A percentile compares a stretch with the other conserved stretches of the same genome.
Evolutionary conservation across 108 stramenopile species (phyloP).

Genomic region (Aurantiochytrium sp.): DNA sequence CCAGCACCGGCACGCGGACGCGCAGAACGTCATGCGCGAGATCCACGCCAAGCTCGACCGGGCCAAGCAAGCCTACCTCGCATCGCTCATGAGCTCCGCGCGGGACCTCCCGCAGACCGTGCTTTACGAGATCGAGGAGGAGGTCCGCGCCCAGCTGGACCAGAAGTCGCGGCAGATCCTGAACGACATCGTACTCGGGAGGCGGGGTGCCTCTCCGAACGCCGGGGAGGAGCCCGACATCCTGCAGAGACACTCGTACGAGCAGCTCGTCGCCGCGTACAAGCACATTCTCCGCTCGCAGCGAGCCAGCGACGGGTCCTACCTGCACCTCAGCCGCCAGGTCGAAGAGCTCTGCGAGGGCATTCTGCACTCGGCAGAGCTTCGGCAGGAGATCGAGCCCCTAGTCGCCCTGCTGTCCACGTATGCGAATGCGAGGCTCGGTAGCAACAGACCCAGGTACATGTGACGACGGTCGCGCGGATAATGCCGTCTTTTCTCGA

Average conservation of each 20-base stretch:
- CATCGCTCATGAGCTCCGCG: neutral
- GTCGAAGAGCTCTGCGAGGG: neutral
- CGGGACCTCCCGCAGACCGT: neutral
- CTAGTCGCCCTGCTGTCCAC: constrained; percentile 5
- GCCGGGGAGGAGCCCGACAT: neutral
- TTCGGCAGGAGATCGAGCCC: constrained; percentile 14
- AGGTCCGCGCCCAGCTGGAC: constrained; percentile 10
- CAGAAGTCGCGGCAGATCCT: neutral
- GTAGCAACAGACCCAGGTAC: neutral
- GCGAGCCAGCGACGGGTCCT: neutral
- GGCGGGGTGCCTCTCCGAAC: neutral
- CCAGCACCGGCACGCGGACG: neutral
- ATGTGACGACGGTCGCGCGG: no score
- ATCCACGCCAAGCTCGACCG: neutral
- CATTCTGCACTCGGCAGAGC: neutral
- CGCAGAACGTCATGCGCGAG: neutral
- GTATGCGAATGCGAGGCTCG: neutral
- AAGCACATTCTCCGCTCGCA: neutral
- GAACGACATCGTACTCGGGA: neutral
- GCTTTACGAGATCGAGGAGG: neutral
- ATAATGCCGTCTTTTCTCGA: no score
- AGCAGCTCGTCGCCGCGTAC: neutral
- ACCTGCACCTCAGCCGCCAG: neutral
- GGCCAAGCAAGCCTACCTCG: neutral
- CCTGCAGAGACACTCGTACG: neutral